These are phyloP conservation scores for Ziziphus jujuba DNA, from an alignment of 306 rosid species.

Conservation along the genomic window DNA sequence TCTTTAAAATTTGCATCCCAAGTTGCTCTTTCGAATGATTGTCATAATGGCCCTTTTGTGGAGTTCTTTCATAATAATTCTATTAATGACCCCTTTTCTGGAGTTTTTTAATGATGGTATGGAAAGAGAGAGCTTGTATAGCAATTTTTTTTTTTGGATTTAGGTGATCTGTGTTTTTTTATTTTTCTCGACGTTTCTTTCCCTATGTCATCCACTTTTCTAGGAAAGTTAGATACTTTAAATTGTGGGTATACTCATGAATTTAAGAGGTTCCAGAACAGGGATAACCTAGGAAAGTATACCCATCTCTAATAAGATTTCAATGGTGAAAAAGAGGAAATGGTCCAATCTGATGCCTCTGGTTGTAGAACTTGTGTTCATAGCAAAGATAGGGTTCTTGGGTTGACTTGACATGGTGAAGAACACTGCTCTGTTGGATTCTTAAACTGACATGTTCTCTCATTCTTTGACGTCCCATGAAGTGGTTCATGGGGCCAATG, in stretches of 20 bases:
- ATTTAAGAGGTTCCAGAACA: conserved; percentile 63
- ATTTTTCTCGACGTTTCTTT: background rate
- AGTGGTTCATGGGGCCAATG: conserved; percentile 23
- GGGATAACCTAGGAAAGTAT: conserved; percentile 45
- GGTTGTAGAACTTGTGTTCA: conserved; percentile 60
- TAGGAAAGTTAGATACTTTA: conserved; percentile 12
- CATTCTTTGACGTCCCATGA: conserved; percentile 31
- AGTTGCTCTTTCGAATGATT: too few relatives aligned
- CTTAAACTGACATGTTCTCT: conserved; percentile 64
- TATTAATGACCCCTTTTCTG: too few relatives aligned
- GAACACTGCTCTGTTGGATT: conserved; percentile 68
- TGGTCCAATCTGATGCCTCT: conserved; percentile 71
- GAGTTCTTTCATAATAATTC: too few relatives aligned
- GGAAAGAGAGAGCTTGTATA: too few relatives aligned
- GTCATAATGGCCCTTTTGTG: too few relatives aligned
- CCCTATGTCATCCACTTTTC: conserved; percentile 19
- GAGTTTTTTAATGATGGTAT: too few relatives aligned
- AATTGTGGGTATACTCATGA: conserved; percentile 53
- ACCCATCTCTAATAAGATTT: conserved; percentile 33
- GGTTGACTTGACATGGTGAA: conserved; percentile 78
- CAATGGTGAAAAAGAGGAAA: conserved; percentile 48
- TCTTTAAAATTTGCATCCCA: too few relatives aligned
- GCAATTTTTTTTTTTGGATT: too few relatives aligned
- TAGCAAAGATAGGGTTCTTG: conserved; percentile 83
- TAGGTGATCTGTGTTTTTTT: background rate